phyloP scores from a whole-genome alignment of 306 rosid species.

The Sicyos baderoa region DNA sequence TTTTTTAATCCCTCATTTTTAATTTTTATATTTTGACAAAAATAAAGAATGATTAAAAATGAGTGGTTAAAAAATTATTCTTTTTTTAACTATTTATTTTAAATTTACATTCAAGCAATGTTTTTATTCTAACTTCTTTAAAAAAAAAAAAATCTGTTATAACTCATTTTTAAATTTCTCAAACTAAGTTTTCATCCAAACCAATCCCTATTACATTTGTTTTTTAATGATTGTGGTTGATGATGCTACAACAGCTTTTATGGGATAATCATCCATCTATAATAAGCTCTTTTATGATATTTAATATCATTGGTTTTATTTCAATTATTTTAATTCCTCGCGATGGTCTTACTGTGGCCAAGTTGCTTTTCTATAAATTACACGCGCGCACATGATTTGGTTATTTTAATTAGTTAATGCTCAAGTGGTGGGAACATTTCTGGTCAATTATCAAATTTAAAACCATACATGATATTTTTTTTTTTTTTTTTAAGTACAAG shows the following conservation, averaged over 20 bases:
- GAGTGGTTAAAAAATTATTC: no score
- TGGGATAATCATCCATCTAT: neutral
- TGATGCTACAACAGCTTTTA: neutral
- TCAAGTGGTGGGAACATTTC: neutral
- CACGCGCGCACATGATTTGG: conserved; percentile 11
- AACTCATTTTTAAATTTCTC: no score
- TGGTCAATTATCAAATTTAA: neutral
- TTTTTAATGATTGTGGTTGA: neutral
- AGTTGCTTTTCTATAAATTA: neutral
- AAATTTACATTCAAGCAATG: no score
- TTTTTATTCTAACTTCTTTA: no score
- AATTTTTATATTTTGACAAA: no score
- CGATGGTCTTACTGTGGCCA: conserved; percentile 11
- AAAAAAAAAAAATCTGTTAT: no score
- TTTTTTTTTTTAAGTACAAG: no score
- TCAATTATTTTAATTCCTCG: neutral
- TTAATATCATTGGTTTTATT: neutral
- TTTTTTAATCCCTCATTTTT: no score
- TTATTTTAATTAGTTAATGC: conserved; percentile 4
- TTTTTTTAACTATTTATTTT: no score
- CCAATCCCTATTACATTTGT: no score
- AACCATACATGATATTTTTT: neutral
- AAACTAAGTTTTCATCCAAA: no score
- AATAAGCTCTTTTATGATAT: neutral
- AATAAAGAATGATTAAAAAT: no score